Conservation (phyloP, 1,284 basidiomycete species). For the Heliocybe sulcata region DNA sequence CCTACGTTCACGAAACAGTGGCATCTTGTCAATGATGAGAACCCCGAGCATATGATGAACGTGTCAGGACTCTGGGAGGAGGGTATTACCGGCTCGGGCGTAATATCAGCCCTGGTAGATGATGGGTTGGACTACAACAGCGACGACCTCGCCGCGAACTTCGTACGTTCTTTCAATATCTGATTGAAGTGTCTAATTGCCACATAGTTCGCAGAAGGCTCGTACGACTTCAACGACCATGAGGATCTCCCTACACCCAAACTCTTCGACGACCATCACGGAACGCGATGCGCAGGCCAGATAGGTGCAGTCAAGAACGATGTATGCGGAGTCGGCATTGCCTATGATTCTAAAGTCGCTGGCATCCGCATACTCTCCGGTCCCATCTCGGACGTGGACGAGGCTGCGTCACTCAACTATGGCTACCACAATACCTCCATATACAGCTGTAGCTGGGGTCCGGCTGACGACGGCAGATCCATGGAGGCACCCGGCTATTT, state of each 20-base stretch:
- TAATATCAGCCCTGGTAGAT: slow-evolving; percentile 89
- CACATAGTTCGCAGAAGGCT: slow-evolving; percentile 76
- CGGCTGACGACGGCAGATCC: slow-evolving; percentile 89
- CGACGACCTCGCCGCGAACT: slow-evolving; percentile 85
- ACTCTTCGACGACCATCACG: slow-evolving; percentile 91
- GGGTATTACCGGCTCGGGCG: slow-evolving; percentile 81
- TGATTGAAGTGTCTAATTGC: slow-evolving; percentile 4
- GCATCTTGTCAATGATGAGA: slow-evolving; percentile 83
- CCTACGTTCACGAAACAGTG: slow-evolving; percentile 88
- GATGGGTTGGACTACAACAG: slow-evolving; percentile 93
- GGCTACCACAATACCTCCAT: slow-evolving; percentile 91
- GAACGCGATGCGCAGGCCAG: slow-evolving; percentile 97
- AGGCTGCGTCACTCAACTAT: slow-evolving; percentile 93
- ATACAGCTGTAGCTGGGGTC: slow-evolving; percentile 97
- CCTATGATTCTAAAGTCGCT: slow-evolving; percentile 87
- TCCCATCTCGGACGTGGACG: slow-evolving; percentile 97
- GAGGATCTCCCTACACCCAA: slow-evolving; percentile 82
- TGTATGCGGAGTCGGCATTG: slow-evolving; percentile 93
- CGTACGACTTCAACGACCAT: slow-evolving; percentile 97
- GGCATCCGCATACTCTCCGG: slow-evolving; percentile 95
- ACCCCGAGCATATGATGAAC: slow-evolving; percentile 79
- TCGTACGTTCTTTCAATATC: slow-evolving; percentile 50
- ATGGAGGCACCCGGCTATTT: slow-evolving; percentile 95
- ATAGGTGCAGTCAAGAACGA: slow-evolving; percentile 96
- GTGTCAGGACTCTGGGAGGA: slow-evolving; percentile 80